phyloP scores from a whole-genome alignment of 495 filamentous ascomycete genomes.

The Aspergillus funiculosus region DNA sequence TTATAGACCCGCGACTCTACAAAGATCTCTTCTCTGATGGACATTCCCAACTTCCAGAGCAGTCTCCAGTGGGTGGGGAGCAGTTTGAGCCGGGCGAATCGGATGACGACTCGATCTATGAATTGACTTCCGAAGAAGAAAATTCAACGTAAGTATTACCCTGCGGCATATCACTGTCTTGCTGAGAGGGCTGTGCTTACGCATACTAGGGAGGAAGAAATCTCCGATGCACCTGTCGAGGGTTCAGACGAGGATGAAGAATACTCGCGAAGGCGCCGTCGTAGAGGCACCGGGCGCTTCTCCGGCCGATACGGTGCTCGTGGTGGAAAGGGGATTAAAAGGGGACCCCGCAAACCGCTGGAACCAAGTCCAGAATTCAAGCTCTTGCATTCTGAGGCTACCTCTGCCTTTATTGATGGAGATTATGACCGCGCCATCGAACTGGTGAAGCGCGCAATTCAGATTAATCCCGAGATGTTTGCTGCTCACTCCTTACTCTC shows the following conservation, averaged over 20 bases:
- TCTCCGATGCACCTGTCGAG: conserved; percentile 9
- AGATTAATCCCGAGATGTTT: conserved; percentile 78
- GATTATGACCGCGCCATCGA: conserved; percentile 59
- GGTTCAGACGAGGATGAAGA: conserved; percentile 31
- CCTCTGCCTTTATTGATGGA: conserved; percentile 60
- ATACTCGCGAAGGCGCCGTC: conserved; percentile 25
- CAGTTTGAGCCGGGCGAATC: conserved; percentile 16
- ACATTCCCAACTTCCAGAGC: conserved; percentile 12
- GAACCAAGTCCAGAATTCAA: conserved; percentile 74
- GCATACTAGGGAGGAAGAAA: conserved; percentile 24
- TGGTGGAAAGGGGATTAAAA: conserved; percentile 46
- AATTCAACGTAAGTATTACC: conserved; percentile 16
- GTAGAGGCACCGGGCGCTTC: conserved; percentile 36
- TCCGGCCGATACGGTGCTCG: conserved; percentile 41
- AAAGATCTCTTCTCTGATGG: conserved; percentile 18
- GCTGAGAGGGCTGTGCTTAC: background rate
- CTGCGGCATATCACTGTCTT: background rate
- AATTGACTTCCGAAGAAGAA: conserved; percentile 21
- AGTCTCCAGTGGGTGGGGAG: conserved; percentile 10
- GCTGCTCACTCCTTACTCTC: conserved; percentile 70
- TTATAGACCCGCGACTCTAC: conserved; percentile 42
- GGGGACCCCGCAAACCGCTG: conserved; percentile 64
- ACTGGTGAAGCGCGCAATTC: conserved; percentile 61
- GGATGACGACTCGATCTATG: conserved; percentile 25
- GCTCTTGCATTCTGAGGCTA: conserved; percentile 61